phyloP scores from a whole-genome alignment of 1,284 basidiomycete genomes.

The Coniferiporia sulphurascens region DNA sequence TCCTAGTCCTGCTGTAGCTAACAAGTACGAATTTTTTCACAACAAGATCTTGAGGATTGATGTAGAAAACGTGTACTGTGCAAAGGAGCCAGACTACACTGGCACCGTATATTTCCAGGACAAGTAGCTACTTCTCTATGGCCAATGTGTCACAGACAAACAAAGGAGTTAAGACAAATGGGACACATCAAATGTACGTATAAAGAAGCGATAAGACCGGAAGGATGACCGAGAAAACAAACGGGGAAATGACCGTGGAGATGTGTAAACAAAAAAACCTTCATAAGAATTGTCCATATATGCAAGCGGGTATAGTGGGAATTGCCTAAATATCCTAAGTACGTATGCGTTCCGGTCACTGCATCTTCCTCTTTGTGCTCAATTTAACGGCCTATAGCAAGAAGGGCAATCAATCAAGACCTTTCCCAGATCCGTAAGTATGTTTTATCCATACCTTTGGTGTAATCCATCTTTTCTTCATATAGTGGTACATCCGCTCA shows the following conservation, averaged over 20 bases:
- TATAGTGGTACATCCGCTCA: conserved; percentile 38
- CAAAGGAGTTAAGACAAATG: neutral
- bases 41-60: too few relatives aligned
- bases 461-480: conserved; percentile 35
- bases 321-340: neutral
- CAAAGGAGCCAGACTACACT: too few relatives aligned
- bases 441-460: conserved; percentile 23
- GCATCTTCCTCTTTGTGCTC: conserved; percentile 1
- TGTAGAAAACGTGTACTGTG: too few relatives aligned
- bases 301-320: too few relatives aligned
- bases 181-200: neutral
- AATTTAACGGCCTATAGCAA: neutral
- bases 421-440: neutral
- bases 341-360: neutral
- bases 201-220: neutral
- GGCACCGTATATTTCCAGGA: too few relatives aligned
- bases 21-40: too few relatives aligned
- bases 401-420: too few relatives aligned
- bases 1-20: too few relatives aligned
- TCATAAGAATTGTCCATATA: too few relatives aligned
- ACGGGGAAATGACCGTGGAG: neutral
- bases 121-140: too few relatives aligned
- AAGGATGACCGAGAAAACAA: neutral
- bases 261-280: too few relatives aligned
- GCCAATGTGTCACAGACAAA: too few relatives aligned